Base-by-base conservation (phyloP, 345 rosid genomes). In the Balakata baccata region DNA sequence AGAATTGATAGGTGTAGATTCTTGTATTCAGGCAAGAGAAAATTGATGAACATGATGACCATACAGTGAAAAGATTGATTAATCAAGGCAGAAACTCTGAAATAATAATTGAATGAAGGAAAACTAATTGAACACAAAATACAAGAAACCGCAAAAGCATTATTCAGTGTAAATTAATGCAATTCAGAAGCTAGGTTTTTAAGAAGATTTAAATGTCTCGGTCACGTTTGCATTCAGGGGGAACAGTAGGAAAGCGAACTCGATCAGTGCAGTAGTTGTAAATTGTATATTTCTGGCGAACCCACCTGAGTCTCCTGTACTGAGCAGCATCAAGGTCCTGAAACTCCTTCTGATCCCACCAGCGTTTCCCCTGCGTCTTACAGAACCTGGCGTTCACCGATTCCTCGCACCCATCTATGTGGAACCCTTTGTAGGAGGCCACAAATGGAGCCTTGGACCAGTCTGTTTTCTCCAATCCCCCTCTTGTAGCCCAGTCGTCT, bases 381-480 rank as follows among this genome's bases (percentile, higher is more conserved):
- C 76, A 73, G 76, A 20, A 64, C 70, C 54, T 73, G 29, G 76
- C 76, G 8, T 73, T 39, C 22, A 73, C 76, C 11, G 76, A 73
- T 3, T 43, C 76, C 54, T 73, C 76, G 11, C 76, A 73, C 5
- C 76, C 76, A 39, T 73, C 76, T 4, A 64, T 54, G 54, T 73
- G 76, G 70, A 73, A 73, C 4, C 76, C 70, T 41, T 25, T 73
- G 76, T 73, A 73, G 45, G 76, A 38, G 37, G 76, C 76, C 37
- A 73, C 18, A 58, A 73, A 73, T 14, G 76, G 76, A 38, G 76
- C 76, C 45, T 73, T 73, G 38, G 76, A 43, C 76, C 76, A 73
- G 45, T 73, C 76, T 14, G 76, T 73, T 62, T 73, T 73, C 70
- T 73, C 76, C 53, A 73, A 53, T 9, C 76, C 76, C 0, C 76